These are phyloP conservation scores for Purshia tridentata DNA, from an alignment of 306 rosid species.

Conservation along the genomic window DNA sequence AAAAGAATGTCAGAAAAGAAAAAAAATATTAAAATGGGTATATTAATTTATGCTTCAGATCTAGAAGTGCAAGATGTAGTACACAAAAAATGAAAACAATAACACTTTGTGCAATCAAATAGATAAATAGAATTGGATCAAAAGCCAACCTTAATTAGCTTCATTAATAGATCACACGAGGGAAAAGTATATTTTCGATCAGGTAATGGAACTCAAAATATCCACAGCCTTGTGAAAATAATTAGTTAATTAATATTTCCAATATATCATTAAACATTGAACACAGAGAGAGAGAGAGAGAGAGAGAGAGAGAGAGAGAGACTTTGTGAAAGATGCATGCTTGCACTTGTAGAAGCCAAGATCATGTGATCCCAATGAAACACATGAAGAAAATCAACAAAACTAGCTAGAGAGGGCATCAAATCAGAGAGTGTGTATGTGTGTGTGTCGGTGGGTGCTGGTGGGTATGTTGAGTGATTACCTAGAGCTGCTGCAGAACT, in stretches of 20 bases:
- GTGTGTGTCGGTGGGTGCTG: too few relatives aligned
- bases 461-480: slow-evolving; percentile 13
- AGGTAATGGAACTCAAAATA: not conserved
- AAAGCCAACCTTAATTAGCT: not conserved
- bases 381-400: slow-evolving; percentile 4
- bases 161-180: not conserved
- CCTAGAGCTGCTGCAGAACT: slow-evolving; percentile 83
- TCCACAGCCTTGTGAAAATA: not conserved
- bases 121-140: not conserved
- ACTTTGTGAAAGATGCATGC: not conserved
- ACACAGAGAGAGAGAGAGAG: not conserved
- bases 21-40: not conserved
- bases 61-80: not conserved
- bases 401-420: not conserved
- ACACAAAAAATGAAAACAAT: not conserved
- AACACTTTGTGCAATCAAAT: not conserved
- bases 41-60: not conserved
- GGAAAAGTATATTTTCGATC: not conserved
- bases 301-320: not conserved
- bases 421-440: too few relatives aligned
- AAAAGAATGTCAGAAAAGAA: not conserved
- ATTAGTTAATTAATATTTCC: not conserved
- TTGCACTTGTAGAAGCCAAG: not conserved
- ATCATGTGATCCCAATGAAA: slow-evolving; percentile 5
- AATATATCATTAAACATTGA: not conserved